These are phyloP conservation scores for Alloascoidea hylecoeti DNA, from an alignment of 805 yeast species.

Conservation along the genomic window DNA sequence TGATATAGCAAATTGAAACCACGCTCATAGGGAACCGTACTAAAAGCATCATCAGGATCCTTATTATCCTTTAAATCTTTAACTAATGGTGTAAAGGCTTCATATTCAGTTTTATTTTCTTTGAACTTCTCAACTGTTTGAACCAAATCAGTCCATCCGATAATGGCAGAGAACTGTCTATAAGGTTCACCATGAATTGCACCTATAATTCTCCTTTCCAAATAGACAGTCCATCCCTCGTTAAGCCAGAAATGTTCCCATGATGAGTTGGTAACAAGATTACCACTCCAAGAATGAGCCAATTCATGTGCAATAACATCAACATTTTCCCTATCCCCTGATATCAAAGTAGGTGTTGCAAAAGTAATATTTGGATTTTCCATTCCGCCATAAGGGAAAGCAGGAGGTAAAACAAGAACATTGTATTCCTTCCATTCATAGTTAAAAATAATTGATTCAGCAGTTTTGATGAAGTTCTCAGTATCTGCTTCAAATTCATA, in stretches of 20 bases:
- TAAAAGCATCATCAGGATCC: constrained; percentile 86
- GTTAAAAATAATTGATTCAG: constrained; percentile 61
- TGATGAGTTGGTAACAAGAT: constrained; percentile 76
- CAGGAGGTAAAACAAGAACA: constrained; percentile 64
- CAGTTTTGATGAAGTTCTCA: constrained; percentile 64
- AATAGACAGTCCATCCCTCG: constrained; percentile 93
- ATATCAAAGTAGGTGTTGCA: constrained; percentile 77
- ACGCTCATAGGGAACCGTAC: constrained; percentile 83
- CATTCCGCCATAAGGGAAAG: constrained; percentile 88
- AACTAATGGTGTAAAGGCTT: constrained; percentile 46
- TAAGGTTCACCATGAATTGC: constrained; percentile 63
- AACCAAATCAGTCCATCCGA: constrained; percentile 78
- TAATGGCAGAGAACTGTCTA: constrained; percentile 71
- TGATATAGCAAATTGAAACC: constrained; percentile 71
- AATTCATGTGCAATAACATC: constrained; percentile 89
- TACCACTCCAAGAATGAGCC: constrained; percentile 90
- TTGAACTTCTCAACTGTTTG: constrained; percentile 50
- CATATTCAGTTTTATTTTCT: constrained; percentile 17
- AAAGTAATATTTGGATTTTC: constrained; percentile 87
- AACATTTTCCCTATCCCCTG: constrained; percentile 75
- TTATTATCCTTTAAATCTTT: constrained; percentile 54
- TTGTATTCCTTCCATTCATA: constrained; percentile 83
- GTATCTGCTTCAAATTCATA: constrained; percentile 68
- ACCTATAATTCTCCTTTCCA: constrained; percentile 75
- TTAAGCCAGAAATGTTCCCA: constrained; percentile 94